These are phyloP conservation scores for Lasiosphaeria miniovina DNA, from an alignment of 495 filamentous ascomycete species.

Conservation along the genomic window DNA sequence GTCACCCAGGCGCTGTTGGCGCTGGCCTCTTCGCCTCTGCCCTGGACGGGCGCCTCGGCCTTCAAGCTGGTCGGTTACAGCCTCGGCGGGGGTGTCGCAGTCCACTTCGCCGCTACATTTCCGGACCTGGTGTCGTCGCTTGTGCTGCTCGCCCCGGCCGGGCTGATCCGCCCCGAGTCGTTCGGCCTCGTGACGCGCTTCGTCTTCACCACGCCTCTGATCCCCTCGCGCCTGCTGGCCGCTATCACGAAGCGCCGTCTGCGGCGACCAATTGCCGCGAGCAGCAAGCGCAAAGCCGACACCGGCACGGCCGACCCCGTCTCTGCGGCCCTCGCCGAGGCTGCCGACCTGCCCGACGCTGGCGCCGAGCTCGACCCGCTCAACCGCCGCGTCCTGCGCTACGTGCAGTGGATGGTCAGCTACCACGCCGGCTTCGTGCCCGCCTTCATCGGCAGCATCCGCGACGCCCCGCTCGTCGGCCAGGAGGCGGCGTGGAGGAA, in stretches of 20 bases:
- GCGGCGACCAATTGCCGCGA: constrained; percentile 38
- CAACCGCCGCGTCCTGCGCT: constrained; percentile 28
- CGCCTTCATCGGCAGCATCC: constrained; percentile 50
- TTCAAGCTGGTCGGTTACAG: constrained; percentile 82
- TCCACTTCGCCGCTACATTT: constrained; percentile 70
- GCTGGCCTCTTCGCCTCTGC: constrained; percentile 64
- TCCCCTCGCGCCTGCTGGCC: constrained; percentile 38
- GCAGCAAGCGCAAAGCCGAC: constrained; percentile 18
- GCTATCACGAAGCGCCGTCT: constrained; percentile 37
- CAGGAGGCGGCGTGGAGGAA: constrained; percentile 48
- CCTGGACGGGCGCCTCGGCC: constrained; percentile 59
- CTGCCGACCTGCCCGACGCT: constrained; percentile 24
- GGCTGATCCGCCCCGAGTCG: constrained; percentile 64
- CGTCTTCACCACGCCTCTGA: constrained; percentile 56
- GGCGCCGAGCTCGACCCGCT: constrained; percentile 23
- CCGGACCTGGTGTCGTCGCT: constrained; percentile 63
- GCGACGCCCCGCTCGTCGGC: constrained; percentile 46
- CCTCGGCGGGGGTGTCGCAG: constrained; percentile 75
- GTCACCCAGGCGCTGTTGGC: constrained; percentile 69
- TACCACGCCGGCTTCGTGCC: constrained; percentile 52
- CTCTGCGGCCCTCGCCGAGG: constrained; percentile 28
- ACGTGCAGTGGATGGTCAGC: constrained; percentile 52
- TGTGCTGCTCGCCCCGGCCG: constrained; percentile 71
- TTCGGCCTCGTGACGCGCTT: constrained; percentile 57
- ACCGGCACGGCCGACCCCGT: constrained; percentile 18